A percentile compares a stretch with the other conserved stretches of the same genome.
Evolutionary conservation across 768 basidiomycete species (phyloP).

Genomic region (Daedaleopsis nitida): DNA sequence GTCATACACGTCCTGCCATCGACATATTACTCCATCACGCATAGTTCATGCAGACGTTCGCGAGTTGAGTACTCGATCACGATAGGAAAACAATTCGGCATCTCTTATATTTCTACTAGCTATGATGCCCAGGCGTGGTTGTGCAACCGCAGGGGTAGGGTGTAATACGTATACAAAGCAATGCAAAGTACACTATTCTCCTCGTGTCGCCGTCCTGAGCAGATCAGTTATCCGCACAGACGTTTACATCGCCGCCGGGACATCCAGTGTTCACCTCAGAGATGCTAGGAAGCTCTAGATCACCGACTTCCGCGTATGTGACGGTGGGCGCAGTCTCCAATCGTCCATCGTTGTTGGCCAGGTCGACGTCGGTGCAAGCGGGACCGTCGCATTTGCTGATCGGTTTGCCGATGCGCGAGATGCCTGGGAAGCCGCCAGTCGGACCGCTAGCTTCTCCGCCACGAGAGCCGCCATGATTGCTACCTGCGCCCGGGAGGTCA

Average conservation of each 20-base stretch:
- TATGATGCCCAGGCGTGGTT: neutral
- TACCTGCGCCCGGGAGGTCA: neutral
- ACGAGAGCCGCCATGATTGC: too few relatives aligned
- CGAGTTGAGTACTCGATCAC: too few relatives aligned
- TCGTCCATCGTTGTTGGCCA: neutral
- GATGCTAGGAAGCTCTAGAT: neutral
- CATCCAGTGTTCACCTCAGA: neutral
- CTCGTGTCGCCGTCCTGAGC: neutral
- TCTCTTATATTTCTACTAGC: neutral
- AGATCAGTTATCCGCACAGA: neutral
- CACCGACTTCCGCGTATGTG: too few relatives aligned
- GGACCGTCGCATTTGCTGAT: neutral
- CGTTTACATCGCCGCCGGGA: slow-evolving; percentile 7
- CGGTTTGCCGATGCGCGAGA: neutral
- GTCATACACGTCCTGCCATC: neutral
- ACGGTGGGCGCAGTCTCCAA: neutral
- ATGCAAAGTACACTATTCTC: neutral
- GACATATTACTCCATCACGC: too few relatives aligned
- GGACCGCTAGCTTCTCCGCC: neutral
- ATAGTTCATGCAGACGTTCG: too few relatives aligned
- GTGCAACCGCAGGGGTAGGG: neutral
- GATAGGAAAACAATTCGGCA: too few relatives aligned
- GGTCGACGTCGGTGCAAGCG: neutral
- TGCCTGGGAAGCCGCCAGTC: neutral
- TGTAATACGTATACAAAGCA: neutral